Base-by-base conservation (phyloP, 2,329 filamentous ascomycete species). In the Mycosphaerella sp. region DNA sequence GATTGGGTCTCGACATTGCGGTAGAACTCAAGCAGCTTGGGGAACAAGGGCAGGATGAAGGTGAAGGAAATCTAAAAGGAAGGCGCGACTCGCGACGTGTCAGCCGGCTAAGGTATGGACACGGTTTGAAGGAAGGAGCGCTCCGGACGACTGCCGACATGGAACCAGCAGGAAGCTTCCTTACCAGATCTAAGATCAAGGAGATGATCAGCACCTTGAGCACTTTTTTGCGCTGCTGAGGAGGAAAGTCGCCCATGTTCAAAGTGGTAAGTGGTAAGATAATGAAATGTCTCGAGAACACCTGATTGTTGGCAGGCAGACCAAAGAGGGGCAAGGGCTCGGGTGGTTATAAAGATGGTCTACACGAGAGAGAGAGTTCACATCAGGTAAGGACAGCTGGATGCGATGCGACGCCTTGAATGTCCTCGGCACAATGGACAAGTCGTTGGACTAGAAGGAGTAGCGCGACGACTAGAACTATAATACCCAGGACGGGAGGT, bases 41-140 rank as follows among this genome's bases (percentile, higher is more conserved):
- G 93, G 70, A 97, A 98, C 36, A 98, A 82, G 0, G 93, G 93
- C 7, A 98, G 85, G 69, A 97, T 97, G 70, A 98, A 96, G 31
- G 93, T 98, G 72, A 98, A 98, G 53, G 92, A 96, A 66, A 97
- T 89, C 92, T 96, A n/a, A 21, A 21, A 21, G 21, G 21, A 3
- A 2, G 21, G 21, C 21, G 21, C 21, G 31, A 26, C 31, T 17
- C 17, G 21, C 59, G 17, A 36, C 34, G 12, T 38, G 40, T 53
- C 6, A 44, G 17, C 29, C 17, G 43, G 40, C 12, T 53, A 21
- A 21, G 21, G 21, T 21, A 21, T 21, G 21, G 21, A 21, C 21
- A 21, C 21, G 1, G 21, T 21, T 17, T 17, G 14, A 17, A 17
- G 14, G 14, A 17, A 17, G 14, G 14, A 17, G 14, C 14, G 14